Evolutionary conservation across 1,139 yeast species (phyloP).

Genomic region (Saccharomyces hybrid): DNA sequence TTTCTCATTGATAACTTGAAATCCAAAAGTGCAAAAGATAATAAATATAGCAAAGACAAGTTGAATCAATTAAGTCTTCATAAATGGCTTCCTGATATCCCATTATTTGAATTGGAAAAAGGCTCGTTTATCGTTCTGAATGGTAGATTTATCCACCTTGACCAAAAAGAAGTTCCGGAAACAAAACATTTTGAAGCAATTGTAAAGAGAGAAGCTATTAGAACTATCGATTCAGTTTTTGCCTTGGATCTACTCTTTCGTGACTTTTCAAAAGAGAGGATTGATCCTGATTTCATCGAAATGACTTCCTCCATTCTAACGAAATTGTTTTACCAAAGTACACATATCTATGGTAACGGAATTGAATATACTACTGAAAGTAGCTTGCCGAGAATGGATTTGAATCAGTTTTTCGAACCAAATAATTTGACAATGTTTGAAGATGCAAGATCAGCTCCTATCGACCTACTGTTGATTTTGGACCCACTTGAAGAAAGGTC

Average conservation of each 20-base stretch:
- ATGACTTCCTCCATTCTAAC: conserved; percentile 38
- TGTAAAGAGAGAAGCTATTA: conserved; percentile 47
- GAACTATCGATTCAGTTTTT: conserved; percentile 42
- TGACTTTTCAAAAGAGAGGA: conserved; percentile 8
- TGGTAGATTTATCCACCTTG: conserved; percentile 28
- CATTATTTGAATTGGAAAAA: conserved; percentile 7
- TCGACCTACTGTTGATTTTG: conserved; percentile 51
- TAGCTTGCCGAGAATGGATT: conserved; percentile 35
- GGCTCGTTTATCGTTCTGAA: conserved; percentile 23
- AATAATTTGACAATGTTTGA: conserved; percentile 32
- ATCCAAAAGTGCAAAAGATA: not conserved
- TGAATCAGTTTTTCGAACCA: conserved; percentile 33
- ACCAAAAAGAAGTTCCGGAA: conserved; percentile 19
- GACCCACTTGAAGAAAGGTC: conserved; percentile 70
- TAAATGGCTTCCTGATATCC: conserved; percentile 25
- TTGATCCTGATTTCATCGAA: conserved; percentile 33
- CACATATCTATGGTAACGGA: conserved; percentile 40
- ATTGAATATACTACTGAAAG: conserved; percentile 26
- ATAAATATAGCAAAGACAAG: conserved; percentile 1
- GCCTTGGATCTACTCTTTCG: conserved; percentile 21
- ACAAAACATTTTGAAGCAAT: conserved; percentile 40
- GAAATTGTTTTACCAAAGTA: conserved; percentile 35
- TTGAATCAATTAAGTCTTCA: not conserved
- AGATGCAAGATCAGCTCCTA: conserved; percentile 21
- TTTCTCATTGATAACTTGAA: not conserved